Conservation (phyloP, 495 filamentous ascomycete genomes). For the Xanthoparmelia taractica region DNA sequence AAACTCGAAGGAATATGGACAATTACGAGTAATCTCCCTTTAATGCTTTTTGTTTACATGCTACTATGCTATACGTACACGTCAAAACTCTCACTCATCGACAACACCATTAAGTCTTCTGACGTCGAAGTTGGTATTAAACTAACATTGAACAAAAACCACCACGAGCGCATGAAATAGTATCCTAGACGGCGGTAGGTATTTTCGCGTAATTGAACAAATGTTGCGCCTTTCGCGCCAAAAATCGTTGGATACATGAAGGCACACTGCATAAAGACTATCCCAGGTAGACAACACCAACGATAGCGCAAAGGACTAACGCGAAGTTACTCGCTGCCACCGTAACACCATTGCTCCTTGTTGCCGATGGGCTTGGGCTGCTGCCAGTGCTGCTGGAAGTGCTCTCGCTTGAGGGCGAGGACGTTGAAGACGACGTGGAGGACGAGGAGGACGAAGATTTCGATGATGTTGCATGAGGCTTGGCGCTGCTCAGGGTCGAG, state of each 20-base stretch:
- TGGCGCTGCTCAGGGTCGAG: constrained; percentile 12
- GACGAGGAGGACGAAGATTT: constrained; percentile 5
- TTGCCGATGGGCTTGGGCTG: constrained; percentile 10
- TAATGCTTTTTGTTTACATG: not conserved
- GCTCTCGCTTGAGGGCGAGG: not conserved
- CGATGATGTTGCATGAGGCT: constrained; percentile 2
- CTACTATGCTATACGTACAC: not conserved
- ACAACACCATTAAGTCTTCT: not conserved
- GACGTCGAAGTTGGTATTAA: not conserved
- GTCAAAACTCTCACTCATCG: not conserved
- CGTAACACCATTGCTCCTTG: constrained; percentile 8
- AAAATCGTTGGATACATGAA: not conserved
- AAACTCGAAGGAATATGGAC: not conserved
- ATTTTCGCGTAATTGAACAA: not conserved
- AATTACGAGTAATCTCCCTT: no score
- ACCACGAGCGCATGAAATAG: not conserved
- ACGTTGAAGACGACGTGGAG: constrained; percentile 5
- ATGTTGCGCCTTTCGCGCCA: not conserved
- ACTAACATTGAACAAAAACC: not conserved
- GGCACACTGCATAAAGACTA: not conserved
- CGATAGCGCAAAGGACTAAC: constrained; percentile 8
- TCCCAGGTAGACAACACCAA: constrained; percentile 20
- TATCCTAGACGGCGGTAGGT: constrained; percentile 4
- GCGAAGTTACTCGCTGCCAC: constrained; percentile 17
- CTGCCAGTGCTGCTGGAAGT: constrained; percentile 14